Evolutionary conservation across 108 stramenopile genomes (phyloP).

Genomic region (Aureococcus anophagefferens): DNA sequence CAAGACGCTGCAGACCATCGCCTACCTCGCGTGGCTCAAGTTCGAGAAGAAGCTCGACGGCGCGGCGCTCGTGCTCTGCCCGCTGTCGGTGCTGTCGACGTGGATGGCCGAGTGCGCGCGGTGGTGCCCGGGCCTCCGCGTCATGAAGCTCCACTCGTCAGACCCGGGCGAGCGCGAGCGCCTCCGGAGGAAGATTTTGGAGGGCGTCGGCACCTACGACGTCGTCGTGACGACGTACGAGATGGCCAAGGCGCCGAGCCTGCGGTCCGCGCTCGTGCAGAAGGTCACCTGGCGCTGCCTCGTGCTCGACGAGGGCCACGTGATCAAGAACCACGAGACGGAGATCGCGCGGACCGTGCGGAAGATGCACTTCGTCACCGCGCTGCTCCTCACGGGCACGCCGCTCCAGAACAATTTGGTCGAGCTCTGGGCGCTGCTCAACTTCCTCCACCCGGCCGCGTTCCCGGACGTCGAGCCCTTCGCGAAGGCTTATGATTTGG

Average conservation of each 20-base stretch:
- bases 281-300: slow-evolving; percentile 46
- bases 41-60: slow-evolving; percentile 56
- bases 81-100: slow-evolving; percentile 91
- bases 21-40: slow-evolving; percentile 77
- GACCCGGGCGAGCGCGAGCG: slow-evolving; percentile 37
- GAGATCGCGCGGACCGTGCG: background rate
- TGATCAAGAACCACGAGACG: background rate
- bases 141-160: slow-evolving; percentile 68
- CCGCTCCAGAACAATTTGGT: slow-evolving; percentile 39
- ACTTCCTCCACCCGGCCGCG: slow-evolving; percentile 67
- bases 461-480: slow-evolving; percentile 80
- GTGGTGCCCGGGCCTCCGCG: slow-evolving; percentile 86
- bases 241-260: slow-evolving; percentile 69
- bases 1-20: slow-evolving; percentile 92
- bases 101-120: slow-evolving; percentile 95
- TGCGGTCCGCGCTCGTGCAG: slow-evolving; percentile 38
- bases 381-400: slow-evolving; percentile 51
- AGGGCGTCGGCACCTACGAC: slow-evolving; percentile 53
- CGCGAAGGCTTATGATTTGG: slow-evolving; percentile 43
- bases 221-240: slow-evolving; percentile 96
- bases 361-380: slow-evolving; percentile 4
- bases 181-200: slow-evolving; percentile 24
- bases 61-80: slow-evolving; percentile 88
- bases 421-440: slow-evolving; percentile 55
- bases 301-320: slow-evolving; percentile 1